Evolutionary conservation across 2,329 filamentous ascomycete species (phyloP).

Genomic region (Zymoseptoria brevis): DNA sequence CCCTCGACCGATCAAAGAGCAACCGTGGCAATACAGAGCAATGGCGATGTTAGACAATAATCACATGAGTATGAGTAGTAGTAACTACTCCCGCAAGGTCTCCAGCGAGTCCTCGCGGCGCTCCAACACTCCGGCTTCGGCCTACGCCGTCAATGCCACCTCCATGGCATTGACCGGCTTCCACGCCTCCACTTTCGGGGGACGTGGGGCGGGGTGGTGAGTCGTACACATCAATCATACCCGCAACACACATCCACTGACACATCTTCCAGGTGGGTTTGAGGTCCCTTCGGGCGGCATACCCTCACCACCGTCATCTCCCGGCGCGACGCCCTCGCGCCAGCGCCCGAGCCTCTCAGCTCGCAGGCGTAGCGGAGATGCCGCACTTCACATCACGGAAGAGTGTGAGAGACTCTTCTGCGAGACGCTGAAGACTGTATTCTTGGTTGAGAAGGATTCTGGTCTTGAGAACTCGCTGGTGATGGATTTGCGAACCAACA

Average conservation of each 20-base stretch:
- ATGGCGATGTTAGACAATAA: conserved; percentile 64
- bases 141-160: conserved; percentile 71
- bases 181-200: conserved; percentile 84
- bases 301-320: conserved; percentile 78
- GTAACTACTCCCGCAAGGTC: conserved; percentile 42
- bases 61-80: conserved; percentile 67
- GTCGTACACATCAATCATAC: not conserved
- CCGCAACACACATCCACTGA: not conserved
- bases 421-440: conserved; percentile 85
- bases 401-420: conserved; percentile 99
- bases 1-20: conserved; percentile 15
- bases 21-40: conserved; percentile 44
- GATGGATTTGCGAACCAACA: conserved; percentile 58
- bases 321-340: conserved; percentile 36
- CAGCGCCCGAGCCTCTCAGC: conserved; percentile 20
- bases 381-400: conserved; percentile 93
- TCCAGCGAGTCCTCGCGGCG: conserved; percentile 55
- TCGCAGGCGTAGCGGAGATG: conserved; percentile 61
- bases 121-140: conserved; percentile 78
- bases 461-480: conserved; percentile 72
- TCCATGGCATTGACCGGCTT: conserved; percentile 68
- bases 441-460: conserved; percentile 89
- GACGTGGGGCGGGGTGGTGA: conserved; percentile 48
- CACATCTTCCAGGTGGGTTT: conserved; percentile 72
- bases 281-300: conserved; percentile 75